Conservation (phyloP, 192 early-diverging fungal genomes). For the Coemansia nantahalensis region DNA sequence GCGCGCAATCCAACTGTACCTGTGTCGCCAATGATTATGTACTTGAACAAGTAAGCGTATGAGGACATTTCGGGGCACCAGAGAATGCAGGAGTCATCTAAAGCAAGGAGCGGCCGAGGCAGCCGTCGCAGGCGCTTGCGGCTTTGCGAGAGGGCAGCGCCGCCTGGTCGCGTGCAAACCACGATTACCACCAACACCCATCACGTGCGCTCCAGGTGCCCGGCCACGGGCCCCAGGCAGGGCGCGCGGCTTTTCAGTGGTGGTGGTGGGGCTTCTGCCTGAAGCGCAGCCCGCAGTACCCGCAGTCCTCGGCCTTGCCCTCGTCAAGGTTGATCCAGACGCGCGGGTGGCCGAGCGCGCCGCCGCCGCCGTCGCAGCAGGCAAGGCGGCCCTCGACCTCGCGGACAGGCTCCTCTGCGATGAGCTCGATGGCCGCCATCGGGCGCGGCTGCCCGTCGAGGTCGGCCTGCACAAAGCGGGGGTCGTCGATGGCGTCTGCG, state of each 20-base stretch:
- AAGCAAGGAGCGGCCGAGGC: too few species aligned
- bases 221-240: too few species aligned
- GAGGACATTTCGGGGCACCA: conserved; percentile 35
- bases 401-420: conserved; percentile 83
- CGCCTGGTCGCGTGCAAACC: too few species aligned
- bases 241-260: conserved; percentile 6
- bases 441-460: conserved; percentile 83
- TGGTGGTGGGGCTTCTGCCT: conserved; percentile 72
- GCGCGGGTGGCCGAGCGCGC: conserved; percentile 89
- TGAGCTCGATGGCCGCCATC: conserved; percentile 87
- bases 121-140: too few species aligned
- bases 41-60: conserved; percentile 61
- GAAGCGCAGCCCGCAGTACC: conserved; percentile 83
- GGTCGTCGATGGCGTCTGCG: conserved; percentile 65
- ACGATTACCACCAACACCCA: too few species aligned
- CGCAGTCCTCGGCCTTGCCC: conserved; percentile 64
- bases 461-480: conserved; percentile 85
- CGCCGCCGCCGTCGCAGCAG: conserved; percentile 83
- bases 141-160: too few species aligned
- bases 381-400: conserved; percentile 70
- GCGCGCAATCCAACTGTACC: conserved; percentile 13
- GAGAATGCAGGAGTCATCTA: not conserved
- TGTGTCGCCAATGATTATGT: conserved; percentile 84
- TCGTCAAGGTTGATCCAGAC: conserved; percentile 88
- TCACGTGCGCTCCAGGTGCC: too few species aligned